phyloP scores from a whole-genome alignment of 2,329 filamentous ascomycete species.

The Didymella segeticola region DNA sequence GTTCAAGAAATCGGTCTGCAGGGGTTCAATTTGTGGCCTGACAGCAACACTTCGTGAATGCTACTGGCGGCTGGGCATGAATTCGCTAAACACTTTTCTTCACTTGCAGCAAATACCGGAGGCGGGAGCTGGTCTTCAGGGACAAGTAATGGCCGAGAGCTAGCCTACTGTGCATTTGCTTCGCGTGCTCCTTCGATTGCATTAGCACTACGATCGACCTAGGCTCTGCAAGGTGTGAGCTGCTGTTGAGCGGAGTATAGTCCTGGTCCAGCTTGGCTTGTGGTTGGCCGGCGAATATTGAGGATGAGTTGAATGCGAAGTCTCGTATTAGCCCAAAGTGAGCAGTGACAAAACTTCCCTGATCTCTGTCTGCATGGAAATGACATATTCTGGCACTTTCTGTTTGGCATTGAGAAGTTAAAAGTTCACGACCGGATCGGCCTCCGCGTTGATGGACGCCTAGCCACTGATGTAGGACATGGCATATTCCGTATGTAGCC shows the following conservation, averaged over 20 bases:
- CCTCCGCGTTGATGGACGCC: not conserved
- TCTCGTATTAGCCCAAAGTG: not conserved
- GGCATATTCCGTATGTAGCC: not conserved
- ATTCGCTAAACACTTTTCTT: no score
- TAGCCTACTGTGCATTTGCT: no score
- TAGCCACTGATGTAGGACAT: not conserved
- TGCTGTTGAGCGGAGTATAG: not conserved
- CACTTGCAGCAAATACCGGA: no score
- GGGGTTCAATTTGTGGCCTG: no score
- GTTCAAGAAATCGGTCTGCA: no score
- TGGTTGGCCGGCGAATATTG: not conserved
- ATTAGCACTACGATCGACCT: not conserved
- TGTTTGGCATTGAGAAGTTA: not conserved
- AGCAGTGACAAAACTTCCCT: not conserved
- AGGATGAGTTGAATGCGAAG: not conserved
- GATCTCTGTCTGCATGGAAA: not conserved
- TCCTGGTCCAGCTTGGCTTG: not conserved
- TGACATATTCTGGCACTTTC: not conserved
- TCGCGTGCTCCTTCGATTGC: not conserved
- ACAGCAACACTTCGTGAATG: no score
- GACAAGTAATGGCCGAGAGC: no score
- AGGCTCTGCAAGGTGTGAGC: not conserved
- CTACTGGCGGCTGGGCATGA: no score
- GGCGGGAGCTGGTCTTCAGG: no score
- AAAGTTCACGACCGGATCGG: not conserved